Conservation (phyloP, 1,139 yeast genomes). For the Sugiyamaella novakii region DNA sequence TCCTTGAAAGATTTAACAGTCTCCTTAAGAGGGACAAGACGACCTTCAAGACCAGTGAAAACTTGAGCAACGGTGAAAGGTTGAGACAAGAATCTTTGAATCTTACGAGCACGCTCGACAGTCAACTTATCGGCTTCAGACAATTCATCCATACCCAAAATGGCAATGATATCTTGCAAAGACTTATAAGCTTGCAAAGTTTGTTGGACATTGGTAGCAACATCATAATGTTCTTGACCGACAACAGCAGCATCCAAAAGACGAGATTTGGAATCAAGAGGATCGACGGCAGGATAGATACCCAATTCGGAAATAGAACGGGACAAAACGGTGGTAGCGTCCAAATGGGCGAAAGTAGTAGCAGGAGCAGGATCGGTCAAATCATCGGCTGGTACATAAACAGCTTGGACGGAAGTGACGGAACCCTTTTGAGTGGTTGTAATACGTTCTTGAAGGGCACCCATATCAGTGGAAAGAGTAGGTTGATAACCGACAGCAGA, state of each 20-base stretch:
- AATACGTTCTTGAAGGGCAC: slow-evolving; percentile 99
- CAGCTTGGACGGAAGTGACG: slow-evolving; percentile 99
- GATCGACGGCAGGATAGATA: slow-evolving; percentile 99
- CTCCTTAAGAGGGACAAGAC: slow-evolving; percentile 94
- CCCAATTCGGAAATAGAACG: slow-evolving; percentile 99
- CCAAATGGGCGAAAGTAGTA: slow-evolving; percentile 99
- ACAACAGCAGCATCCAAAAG: slow-evolving; percentile 95
- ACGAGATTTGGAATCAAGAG: slow-evolving; percentile 99
- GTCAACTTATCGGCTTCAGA: slow-evolving; percentile 98
- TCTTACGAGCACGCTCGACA: slow-evolving; percentile 99
- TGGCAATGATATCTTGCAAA: slow-evolving; percentile 99
- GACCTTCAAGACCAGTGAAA: slow-evolving; percentile 99
- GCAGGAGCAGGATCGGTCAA: slow-evolving; percentile 99
- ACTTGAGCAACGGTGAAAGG: slow-evolving; percentile 99
- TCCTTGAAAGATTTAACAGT: slow-evolving; percentile 94
- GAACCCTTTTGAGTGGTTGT: slow-evolving; percentile 99
- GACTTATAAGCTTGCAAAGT: slow-evolving; percentile 99
- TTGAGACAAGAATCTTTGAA: slow-evolving; percentile 99
- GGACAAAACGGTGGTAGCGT: slow-evolving; percentile 99
- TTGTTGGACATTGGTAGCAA: slow-evolving; percentile 94
- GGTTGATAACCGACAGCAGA: slow-evolving; percentile 99
- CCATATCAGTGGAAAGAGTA: slow-evolving; percentile 99
- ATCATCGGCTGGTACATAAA: slow-evolving; percentile 99
- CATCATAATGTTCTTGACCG: slow-evolving; percentile 98
- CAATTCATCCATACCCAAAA: slow-evolving; percentile 99